Conservation (phyloP, 2,329 filamentous ascomycete species). For the Pseudogymnoascus sp. region DNA sequence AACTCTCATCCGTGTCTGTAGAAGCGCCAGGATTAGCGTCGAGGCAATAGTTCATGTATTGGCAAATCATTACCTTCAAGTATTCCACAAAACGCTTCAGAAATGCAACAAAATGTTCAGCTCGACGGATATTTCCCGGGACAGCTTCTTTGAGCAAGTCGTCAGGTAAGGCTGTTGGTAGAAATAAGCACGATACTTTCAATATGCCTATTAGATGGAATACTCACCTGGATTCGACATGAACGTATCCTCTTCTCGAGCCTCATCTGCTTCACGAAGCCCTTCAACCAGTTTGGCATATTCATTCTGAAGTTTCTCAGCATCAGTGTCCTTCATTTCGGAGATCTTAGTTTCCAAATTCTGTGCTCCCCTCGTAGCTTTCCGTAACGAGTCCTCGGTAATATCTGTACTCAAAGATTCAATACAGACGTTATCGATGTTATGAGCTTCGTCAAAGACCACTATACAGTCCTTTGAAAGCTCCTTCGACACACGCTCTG, state of each 20-base stretch:
- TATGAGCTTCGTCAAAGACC: slow-evolving; percentile 97
- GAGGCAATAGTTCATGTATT: background rate
- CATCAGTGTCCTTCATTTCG: slow-evolving; percentile 93
- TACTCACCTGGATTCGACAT: slow-evolving; percentile 72
- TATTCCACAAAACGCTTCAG: slow-evolving; percentile 97
- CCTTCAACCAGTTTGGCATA: slow-evolving; percentile 94
- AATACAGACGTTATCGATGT: slow-evolving; percentile 99
- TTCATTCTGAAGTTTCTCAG: slow-evolving; percentile 87
- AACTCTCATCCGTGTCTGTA: slow-evolving; percentile 90
- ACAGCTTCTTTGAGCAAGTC: slow-evolving; percentile 93
- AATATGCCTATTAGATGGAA: background rate
- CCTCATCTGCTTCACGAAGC: slow-evolving; percentile 77
- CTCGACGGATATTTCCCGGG: slow-evolving; percentile 89
- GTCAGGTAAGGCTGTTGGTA: slow-evolving; percentile 66
- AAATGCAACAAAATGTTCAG: slow-evolving; percentile 93
- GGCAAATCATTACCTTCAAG: slow-evolving; percentile 53
- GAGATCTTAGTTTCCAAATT: slow-evolving; percentile 86
- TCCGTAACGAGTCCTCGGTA: slow-evolving; percentile 87
- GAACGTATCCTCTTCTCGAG: slow-evolving; percentile 86
- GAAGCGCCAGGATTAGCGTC: slow-evolving; percentile 11
- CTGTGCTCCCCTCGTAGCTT: slow-evolving; percentile 80
- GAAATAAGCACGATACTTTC: background rate
- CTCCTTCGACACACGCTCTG: slow-evolving; percentile 87
- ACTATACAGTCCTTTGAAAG: slow-evolving; percentile 97
- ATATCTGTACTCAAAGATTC: slow-evolving; percentile 95